These are phyloP conservation scores for Fusarium brevicatenulatum DNA, from an alignment of 2,329 filamentous ascomycete genomes.

Conservation along the genomic window DNA sequence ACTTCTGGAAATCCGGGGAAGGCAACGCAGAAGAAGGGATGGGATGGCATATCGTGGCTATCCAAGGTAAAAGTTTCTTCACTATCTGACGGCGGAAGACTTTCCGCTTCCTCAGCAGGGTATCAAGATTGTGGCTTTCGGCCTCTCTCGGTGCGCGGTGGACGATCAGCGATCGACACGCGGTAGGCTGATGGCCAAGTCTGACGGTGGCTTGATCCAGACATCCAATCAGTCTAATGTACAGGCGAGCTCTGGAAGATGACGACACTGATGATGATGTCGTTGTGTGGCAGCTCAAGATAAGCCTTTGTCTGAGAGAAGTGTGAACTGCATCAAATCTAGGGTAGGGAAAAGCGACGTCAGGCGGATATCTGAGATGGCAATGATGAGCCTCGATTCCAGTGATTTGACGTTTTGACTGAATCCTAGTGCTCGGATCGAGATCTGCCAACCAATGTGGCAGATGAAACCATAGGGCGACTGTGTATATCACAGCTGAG, in stretches of 20 bases:
- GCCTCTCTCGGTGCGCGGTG: constrained; percentile 23
- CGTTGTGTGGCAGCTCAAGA: constrained; percentile 8
- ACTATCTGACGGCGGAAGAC: constrained; percentile 27
- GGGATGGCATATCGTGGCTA: constrained; percentile 4
- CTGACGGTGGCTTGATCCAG: constrained; percentile 21
- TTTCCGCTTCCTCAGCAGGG: constrained; percentile 20
- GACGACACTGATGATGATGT: constrained; percentile 28
- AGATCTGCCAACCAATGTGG: neutral
- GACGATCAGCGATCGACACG: constrained; percentile 32
- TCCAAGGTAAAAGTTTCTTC: neutral
- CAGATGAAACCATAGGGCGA: neutral
- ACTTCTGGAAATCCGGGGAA: constrained; percentile 40
- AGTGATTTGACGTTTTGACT: neutral
- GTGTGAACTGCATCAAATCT: neutral
- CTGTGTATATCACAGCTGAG: neutral
- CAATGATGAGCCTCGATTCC: constrained; percentile 12
- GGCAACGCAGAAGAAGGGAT: neutral
- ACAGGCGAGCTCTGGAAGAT: constrained; percentile 14
- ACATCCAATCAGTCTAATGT: constrained; percentile 17
- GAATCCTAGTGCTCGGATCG: neutral
- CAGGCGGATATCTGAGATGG: neutral
- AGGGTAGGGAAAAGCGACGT: constrained; percentile 4
- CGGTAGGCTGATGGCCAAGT: constrained; percentile 23
- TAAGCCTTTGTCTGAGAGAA: constrained; percentile 1
- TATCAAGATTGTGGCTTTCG: neutral